Percentiles rank a stretch among this genome's conserved stretches.
These are phyloP conservation scores for Bifiguratus adelaidae DNA, from an alignment of 192 early-diverging fungal species.

Conservation along the genomic window DNA sequence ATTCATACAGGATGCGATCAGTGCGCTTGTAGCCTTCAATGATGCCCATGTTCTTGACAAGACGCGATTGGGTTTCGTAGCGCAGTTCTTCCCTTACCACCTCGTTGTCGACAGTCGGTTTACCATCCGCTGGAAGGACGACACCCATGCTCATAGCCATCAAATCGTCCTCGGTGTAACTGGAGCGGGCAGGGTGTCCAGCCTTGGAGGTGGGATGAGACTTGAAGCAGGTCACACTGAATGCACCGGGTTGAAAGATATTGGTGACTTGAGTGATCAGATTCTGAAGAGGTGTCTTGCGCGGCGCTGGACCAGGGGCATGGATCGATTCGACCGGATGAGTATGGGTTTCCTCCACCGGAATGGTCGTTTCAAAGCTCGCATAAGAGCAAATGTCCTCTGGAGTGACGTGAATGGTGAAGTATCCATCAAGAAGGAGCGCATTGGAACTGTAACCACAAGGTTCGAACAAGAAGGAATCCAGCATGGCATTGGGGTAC, in stretches of 20 bases:
- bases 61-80: conserved; percentile 7
- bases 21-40: conserved; percentile 51
- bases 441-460: conserved; percentile 97
- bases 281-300: conserved; percentile 44
- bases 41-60: conserved; percentile 31
- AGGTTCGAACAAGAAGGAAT: conserved; percentile 90
- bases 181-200: neutral
- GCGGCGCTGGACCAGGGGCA: too few species aligned
- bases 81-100: conserved; percentile 12
- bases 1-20: conserved; percentile 69
- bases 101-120: conserved; percentile 2
- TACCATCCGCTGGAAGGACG: conserved; percentile 3
- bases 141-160: conserved; percentile 8
- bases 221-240: conserved; percentile 74
- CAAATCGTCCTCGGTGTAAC: conserved; percentile 21
- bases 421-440: conserved; percentile 72
- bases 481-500: conserved; percentile 71
- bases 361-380: conserved; percentile 94
- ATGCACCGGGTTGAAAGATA: conserved; percentile 73
- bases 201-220: conserved; percentile 15
- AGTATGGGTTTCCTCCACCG: conserved; percentile 39
- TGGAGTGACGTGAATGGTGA: conserved; percentile 97
- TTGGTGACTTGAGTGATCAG: conserved; percentile 66
- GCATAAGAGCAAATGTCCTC: conserved; percentile 98
- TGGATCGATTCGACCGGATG: conserved; percentile 23